Conservation (phyloP, 768 basidiomycete species). For the Trametes elegans region DNA sequence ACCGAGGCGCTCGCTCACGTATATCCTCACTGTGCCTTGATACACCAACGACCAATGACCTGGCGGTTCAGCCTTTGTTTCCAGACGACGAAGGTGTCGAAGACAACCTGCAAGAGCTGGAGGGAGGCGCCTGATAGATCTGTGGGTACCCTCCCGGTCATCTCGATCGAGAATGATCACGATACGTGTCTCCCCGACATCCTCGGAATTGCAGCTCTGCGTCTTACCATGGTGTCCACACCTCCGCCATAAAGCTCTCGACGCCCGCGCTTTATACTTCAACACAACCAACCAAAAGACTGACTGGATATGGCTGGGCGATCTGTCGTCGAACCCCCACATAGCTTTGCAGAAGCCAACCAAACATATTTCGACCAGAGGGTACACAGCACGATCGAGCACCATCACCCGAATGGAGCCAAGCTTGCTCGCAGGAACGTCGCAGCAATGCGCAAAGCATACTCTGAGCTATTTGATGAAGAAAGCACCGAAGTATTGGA, state of each 20-base stretch:
- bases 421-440: constrained; percentile 27
- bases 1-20: too few species aligned
- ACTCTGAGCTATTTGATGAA: constrained; percentile 44
- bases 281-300: too few species aligned
- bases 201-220: too few species aligned
- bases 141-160: not conserved
- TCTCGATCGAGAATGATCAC: constrained; percentile 11
- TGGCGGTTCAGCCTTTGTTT: too few species aligned
- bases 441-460: constrained; percentile 30
- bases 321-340: too few species aligned
- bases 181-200: not conserved
- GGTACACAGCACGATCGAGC: not conserved
- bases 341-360: not conserved
- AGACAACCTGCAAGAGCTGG: not conserved
- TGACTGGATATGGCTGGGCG: too few species aligned
- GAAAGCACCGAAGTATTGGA: constrained; percentile 62
- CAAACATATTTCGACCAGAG: constrained; percentile 2
- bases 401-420: not conserved
- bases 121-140: too few species aligned
- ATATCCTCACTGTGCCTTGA: too few species aligned
- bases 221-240: too few species aligned
- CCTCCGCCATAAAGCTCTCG: too few species aligned
- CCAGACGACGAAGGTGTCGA: not conserved
- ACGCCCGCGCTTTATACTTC: too few species aligned
- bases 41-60: too few species aligned